These are phyloP conservation scores for Venturia aucupariae DNA, from an alignment of 2,329 filamentous ascomycete genomes.

Conservation along the genomic window DNA sequence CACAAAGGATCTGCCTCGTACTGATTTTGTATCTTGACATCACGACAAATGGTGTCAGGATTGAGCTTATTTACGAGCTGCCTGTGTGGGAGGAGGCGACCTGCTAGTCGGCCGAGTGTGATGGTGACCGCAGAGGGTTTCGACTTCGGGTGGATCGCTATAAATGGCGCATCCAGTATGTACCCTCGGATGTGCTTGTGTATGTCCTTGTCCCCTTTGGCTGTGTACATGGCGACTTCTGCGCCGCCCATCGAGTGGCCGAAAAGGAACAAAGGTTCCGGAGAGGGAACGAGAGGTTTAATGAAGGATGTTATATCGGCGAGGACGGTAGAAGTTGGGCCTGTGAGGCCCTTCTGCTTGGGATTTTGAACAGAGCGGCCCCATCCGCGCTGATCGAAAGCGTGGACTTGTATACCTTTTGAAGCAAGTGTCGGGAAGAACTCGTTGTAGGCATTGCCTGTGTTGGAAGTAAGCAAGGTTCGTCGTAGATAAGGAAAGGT, in stretches of 20 bases:
- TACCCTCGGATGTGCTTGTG: constrained; percentile 59
- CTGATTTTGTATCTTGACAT: constrained; percentile 51
- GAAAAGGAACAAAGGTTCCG: constrained; percentile 66
- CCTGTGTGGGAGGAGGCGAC: constrained; percentile 55
- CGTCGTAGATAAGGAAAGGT: constrained; percentile 17
- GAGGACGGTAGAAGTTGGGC: constrained; percentile 63
- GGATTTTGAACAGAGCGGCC: constrained; percentile 58
- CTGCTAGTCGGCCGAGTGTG: constrained; percentile 55
- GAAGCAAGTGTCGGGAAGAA: constrained; percentile 63
- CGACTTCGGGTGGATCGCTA: constrained; percentile 58
- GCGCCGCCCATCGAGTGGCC: constrained; percentile 90
- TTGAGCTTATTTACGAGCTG: constrained; percentile 61
- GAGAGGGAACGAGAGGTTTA: constrained; percentile 50
- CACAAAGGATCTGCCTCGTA: constrained; percentile 59
- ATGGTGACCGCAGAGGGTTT: constrained; percentile 57
- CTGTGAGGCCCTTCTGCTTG: constrained; percentile 60
- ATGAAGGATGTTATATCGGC: constrained; percentile 73
- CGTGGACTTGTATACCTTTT: constrained; percentile 64
- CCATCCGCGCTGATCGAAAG: constrained; percentile 85
- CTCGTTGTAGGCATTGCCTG: constrained; percentile 56
- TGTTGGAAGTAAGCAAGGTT: constrained; percentile 30
- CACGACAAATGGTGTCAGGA: constrained; percentile 55
- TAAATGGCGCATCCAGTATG: constrained; percentile 68
- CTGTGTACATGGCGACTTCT: constrained; percentile 56
- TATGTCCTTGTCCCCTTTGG: constrained; percentile 40